phyloP scores from a whole-genome alignment of 495 filamentous ascomycete species.

The Hypoxylon crocopeplum region DNA sequence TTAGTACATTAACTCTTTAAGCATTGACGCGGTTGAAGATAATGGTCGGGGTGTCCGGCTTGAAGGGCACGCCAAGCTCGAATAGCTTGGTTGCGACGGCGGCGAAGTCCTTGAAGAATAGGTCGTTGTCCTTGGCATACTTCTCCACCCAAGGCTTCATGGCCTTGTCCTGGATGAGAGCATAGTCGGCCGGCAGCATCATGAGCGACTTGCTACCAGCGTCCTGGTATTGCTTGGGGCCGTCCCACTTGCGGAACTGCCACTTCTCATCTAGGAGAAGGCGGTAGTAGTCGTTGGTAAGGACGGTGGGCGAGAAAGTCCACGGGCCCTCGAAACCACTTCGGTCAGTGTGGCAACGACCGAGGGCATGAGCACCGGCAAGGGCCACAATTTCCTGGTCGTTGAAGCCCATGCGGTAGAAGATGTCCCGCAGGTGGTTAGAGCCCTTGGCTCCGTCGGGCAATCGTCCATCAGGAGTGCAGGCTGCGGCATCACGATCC shows the following conservation, averaged over 20 bases:
- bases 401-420: conserved; percentile 97
- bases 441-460: conserved; percentile 84
- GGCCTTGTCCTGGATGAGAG: conserved; percentile 83
- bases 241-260: conserved; percentile 91
- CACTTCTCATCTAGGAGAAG: conserved; percentile 92
- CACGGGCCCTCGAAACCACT: conserved; percentile 91
- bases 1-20: conserved; percentile 18
- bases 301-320: conserved; percentile 92
- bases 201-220: conserved; percentile 84
- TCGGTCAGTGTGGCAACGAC: conserved; percentile 89
- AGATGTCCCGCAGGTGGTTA: conserved; percentile 88
- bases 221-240: conserved; percentile 83
- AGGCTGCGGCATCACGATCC: conserved; percentile 82
- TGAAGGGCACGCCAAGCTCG: conserved; percentile 93
- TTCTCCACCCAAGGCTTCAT: conserved; percentile 86
- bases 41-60: conserved; percentile 67
- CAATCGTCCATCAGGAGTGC: conserved; percentile 95
- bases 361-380: conserved; percentile 87
- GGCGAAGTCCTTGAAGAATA: conserved; percentile 93
- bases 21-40: conserved; percentile 72
- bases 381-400: conserved; percentile 96
- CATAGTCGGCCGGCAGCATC: conserved; percentile 97
- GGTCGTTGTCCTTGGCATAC: conserved; percentile 90
- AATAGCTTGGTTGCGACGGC: conserved; percentile 82
- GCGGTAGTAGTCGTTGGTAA: conserved; percentile 94